Conservation (phyloP, 2,329 filamentous ascomycete genomes). For the Colletotrichum theobromicola region DNA sequence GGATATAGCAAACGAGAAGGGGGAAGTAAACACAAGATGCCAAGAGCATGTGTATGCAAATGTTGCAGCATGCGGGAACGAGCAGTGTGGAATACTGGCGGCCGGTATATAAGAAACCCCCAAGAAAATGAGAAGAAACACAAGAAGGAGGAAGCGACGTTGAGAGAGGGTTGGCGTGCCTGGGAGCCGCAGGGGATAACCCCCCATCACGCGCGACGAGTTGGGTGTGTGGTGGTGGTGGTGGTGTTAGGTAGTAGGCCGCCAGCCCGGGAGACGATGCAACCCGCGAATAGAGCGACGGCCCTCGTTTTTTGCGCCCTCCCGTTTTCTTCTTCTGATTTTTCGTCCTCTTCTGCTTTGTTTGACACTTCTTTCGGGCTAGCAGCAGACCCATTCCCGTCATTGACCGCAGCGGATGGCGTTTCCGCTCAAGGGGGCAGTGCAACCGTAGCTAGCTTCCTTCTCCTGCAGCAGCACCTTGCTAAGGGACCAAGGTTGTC, state of each 20-base stretch:
- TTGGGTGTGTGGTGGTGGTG: background rate
- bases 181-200: background rate
- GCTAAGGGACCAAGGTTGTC: background rate
- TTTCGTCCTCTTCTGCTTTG: background rate
- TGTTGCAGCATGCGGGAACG: background rate
- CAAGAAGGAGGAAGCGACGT: background rate
- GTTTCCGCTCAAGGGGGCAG: background rate
- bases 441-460: background rate
- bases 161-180: background rate
- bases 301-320: background rate
- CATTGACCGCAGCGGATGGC: background rate
- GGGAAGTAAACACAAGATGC: conserved; percentile 7
- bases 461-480: background rate
- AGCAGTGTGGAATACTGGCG: background rate
- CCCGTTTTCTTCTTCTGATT: background rate
- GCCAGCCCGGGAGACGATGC: background rate
- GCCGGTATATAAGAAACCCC: background rate
- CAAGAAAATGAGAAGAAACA: background rate
- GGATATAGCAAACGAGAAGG: background rate
- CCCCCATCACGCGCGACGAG: background rate
- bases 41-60: background rate
- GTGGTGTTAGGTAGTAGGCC: background rate
- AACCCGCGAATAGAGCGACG: background rate
- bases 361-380: background rate
- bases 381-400: background rate